Evolutionary conservation across 2,329 filamentous ascomycete species (phyloP), one percentile per base, ranked within the genome.

Genomic region (Penicillium sp.): DNA sequence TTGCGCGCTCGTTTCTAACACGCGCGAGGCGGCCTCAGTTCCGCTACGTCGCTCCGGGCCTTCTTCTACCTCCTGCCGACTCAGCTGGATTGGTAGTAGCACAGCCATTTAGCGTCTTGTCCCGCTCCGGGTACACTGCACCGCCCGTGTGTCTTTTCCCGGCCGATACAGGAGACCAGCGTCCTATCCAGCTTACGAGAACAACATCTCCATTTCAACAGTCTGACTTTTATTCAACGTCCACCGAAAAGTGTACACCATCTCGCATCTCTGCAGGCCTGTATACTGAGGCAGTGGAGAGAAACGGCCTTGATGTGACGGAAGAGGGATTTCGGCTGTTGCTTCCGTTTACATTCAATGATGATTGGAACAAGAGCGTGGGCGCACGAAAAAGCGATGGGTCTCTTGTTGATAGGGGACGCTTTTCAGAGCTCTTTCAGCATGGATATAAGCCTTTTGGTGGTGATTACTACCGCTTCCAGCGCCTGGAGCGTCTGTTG

Each of bases 391-490:
- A 63, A 61, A 76, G 72, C 58, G 68, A 73, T 64, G 68, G 70
- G 58, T 57, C 51, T 11, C 53, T 67, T 57, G 45, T 72, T 45
- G 54, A 52, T 19, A 46, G n/a, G 28, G 63, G 56, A 1, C 57
- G 30, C 1, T 65, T 67, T 45, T 58, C 66, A 33, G 69, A 70
- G 7, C 65, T 76, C 45, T 76, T 75, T 54, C 69, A 76, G 54
- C 72, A 76, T 68, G 72, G 72, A 52, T 72, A 60, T 45, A 74
- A 75, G 61, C 70, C 70, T 45, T 75, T 75, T 43, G 72, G 73
- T 8, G 71, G 73, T n/a, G 61, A 73, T 28, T 70, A 61, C 25
- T 67, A 67, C 22, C 65, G 73, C 4, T 38, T 61, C 13, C 58
- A 65, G 58, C 55, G 63, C 16, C 71, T 74, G 26, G 68, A 74